Conservation (phyloP, 2,329 filamentous ascomycete genomes). For the Aspergillus cejpii region DNA sequence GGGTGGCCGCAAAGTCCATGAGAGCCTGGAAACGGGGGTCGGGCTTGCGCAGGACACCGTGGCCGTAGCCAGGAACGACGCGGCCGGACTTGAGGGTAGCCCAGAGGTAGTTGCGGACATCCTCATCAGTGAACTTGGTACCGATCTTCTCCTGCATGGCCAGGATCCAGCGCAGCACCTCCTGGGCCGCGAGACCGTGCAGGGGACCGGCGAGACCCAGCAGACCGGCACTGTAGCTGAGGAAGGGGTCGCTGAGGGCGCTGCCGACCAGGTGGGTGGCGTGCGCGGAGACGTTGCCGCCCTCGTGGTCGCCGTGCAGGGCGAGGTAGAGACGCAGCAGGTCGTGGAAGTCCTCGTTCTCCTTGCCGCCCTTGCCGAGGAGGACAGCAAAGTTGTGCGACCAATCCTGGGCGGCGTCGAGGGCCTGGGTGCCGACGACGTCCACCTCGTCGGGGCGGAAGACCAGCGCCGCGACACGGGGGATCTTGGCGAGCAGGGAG, state of each 20-base stretch:
- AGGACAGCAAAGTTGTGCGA: constrained; percentile 97
- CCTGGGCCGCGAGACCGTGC: constrained; percentile 89
- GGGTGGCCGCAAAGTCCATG: constrained; percentile 86
- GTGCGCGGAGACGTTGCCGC: constrained; percentile 94
- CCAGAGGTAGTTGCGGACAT: constrained; percentile 89
- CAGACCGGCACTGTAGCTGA: constrained; percentile 91
- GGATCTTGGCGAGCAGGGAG: constrained; percentile 87
- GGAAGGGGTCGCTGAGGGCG: constrained; percentile 87
- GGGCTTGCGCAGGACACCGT: constrained; percentile 92
- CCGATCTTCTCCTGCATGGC: constrained; percentile 92
- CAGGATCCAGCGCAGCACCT: constrained; percentile 92
- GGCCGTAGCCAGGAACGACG: constrained; percentile 90
- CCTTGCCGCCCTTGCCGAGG: constrained; percentile 79
- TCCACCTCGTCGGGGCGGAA: constrained; percentile 79
- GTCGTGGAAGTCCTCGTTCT: constrained; percentile 74
- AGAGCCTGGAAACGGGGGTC: constrained; percentile 94
- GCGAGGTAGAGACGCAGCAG: constrained; percentile 89
- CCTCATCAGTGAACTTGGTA: constrained; percentile 65
- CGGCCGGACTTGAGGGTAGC: constrained; percentile 85
- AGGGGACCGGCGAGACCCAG: constrained; percentile 92
- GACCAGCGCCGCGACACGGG: constrained; percentile 93
- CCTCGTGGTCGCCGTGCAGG: constrained; percentile 96
- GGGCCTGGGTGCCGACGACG: constrained; percentile 64
- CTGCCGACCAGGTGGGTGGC: constrained; percentile 91
- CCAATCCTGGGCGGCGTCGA: constrained; percentile 88